These are phyloP conservation scores for Sutorius australiensis DNA, from an alignment of 768 basidiomycete genomes.

Conservation along the genomic window DNA sequence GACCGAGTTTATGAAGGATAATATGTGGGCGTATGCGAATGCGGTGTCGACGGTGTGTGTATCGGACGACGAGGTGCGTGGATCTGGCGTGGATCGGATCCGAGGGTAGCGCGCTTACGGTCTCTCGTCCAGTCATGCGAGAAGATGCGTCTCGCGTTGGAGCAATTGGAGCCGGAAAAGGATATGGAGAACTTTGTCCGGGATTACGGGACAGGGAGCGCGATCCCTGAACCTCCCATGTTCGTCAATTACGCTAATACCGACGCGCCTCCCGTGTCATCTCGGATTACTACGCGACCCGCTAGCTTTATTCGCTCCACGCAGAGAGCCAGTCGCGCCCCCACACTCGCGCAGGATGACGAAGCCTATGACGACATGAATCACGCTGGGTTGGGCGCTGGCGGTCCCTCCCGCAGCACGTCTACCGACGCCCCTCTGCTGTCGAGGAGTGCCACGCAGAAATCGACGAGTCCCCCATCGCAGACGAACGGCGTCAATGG, in stretches of 20 bases:
- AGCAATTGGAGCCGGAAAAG: slow-evolving; percentile 81
- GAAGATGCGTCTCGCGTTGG: slow-evolving; percentile 77
- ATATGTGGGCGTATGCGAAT: slow-evolving; percentile 95
- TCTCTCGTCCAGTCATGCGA: slow-evolving; percentile 74
- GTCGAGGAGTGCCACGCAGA: slow-evolving; percentile 31
- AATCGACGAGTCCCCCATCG: slow-evolving; percentile 28
- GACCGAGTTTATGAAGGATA: slow-evolving; percentile 92
- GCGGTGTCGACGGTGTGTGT: slow-evolving; percentile 95
- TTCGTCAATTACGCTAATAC: slow-evolving; percentile 80
- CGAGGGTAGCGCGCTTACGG: background rate
- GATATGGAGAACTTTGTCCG: slow-evolving; percentile 90
- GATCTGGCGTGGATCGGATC: background rate
- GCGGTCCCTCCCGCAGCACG: slow-evolving; percentile 35
- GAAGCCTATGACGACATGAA: slow-evolving; percentile 50
- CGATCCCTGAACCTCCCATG: slow-evolving; percentile 82
- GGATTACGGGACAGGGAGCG: slow-evolving; percentile 82
- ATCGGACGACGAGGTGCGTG: slow-evolving; percentile 84
- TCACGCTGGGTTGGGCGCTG: slow-evolving; percentile 68
- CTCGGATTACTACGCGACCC: slow-evolving; percentile 51
- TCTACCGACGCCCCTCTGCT: slow-evolving; percentile 30
- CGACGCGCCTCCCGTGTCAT: slow-evolving; percentile 60
- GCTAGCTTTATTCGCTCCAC: slow-evolving; percentile 50
- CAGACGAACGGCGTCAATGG: slow-evolving; percentile 33
- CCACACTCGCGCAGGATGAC: slow-evolving; percentile 35
- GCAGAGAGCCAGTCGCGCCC: slow-evolving; percentile 30